Conservation (phyloP, 805 yeast species). For the Brettanomyces bruxellensis region DNA sequence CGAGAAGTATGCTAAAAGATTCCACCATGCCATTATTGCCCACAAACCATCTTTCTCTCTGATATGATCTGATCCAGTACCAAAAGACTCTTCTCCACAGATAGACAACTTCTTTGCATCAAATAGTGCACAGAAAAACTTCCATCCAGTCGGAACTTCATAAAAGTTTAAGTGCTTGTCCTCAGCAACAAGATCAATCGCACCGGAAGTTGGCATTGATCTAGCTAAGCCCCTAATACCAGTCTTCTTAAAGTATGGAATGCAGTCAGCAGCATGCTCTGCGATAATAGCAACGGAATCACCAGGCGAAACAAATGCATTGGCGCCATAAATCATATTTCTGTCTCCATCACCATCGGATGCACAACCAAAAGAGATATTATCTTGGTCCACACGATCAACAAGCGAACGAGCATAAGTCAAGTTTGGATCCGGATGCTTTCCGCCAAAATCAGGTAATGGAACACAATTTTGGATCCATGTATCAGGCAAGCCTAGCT, state of each 20-base stretch:
- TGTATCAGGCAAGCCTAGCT: slow-evolving; percentile 64
- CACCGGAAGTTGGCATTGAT: slow-evolving; percentile 95
- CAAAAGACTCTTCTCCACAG: slow-evolving; percentile 97
- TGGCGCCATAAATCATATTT: slow-evolving; percentile 95
- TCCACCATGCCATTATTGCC: slow-evolving; percentile 97
- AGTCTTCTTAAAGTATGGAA: slow-evolving; percentile 82
- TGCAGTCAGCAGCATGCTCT: slow-evolving; percentile 67
- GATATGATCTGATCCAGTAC: slow-evolving; percentile 95
- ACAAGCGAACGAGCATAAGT: slow-evolving; percentile 89
- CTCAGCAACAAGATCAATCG: slow-evolving; percentile 85
- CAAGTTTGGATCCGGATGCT: slow-evolving; percentile 96
- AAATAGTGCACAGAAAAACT: slow-evolving; percentile 90
- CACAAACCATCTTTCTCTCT: slow-evolving; percentile 97
- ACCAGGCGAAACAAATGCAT: slow-evolving; percentile 94
- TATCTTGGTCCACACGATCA: slow-evolving; percentile 68
- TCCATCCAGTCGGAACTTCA: slow-evolving; percentile 99
- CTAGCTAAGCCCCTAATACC: slow-evolving; percentile 93
- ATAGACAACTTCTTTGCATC: slow-evolving; percentile 90
- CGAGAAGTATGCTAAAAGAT: slow-evolving; percentile 80
- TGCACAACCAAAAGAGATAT: slow-evolving; percentile 93
- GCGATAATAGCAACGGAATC: slow-evolving; percentile 97
- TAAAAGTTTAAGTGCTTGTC: slow-evolving; percentile 64
- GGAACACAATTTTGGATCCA: slow-evolving; percentile 76
- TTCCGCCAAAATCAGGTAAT: slow-evolving; percentile 88
- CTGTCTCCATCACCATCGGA: slow-evolving; percentile 99